These are phyloP conservation scores for Fragaria iinumae DNA, from an alignment of 306 rosid species.

Conservation along the genomic window DNA sequence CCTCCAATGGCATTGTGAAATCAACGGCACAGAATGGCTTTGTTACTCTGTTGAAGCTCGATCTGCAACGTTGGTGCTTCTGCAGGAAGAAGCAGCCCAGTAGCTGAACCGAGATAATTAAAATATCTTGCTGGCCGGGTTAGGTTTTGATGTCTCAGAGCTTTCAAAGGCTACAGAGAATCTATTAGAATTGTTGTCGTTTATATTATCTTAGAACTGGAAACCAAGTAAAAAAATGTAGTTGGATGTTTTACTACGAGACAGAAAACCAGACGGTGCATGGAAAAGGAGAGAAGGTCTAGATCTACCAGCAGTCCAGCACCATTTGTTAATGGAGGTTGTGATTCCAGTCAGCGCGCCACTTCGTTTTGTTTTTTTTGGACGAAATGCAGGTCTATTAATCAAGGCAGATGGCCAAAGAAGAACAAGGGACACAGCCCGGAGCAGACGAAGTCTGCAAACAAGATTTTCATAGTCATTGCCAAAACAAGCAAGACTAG, in stretches of 20 bases:
- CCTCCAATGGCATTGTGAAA: not conserved
- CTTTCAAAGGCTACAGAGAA: slow-evolving; percentile 7
- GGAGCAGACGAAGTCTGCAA: too few relatives aligned
- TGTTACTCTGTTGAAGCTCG: not conserved
- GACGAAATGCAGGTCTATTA: too few relatives aligned
- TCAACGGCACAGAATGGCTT: not conserved
- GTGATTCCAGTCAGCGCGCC: not conserved
- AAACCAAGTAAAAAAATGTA: not conserved
- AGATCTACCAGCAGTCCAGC: not conserved
- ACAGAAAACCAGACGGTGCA: slow-evolving; percentile 1
- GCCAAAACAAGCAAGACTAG: too few relatives aligned
- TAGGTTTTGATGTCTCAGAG: not conserved
- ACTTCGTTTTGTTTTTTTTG: not conserved
- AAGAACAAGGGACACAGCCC: too few relatives aligned
- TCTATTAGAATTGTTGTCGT: slow-evolving; percentile 23
- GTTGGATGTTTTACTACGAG: not conserved
- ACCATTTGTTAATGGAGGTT: not conserved
- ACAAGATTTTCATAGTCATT: too few relatives aligned
- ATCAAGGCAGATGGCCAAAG: too few relatives aligned
- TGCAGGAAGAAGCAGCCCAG: not conserved
- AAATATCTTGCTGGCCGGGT: not conserved
- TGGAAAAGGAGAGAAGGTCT: not conserved
- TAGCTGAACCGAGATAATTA: not conserved
- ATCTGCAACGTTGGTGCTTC: not conserved
- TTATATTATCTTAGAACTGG: not conserved